phyloP scores from a whole-genome alignment of 345 rosid species.

The Eutrema yunnanense region DNA sequence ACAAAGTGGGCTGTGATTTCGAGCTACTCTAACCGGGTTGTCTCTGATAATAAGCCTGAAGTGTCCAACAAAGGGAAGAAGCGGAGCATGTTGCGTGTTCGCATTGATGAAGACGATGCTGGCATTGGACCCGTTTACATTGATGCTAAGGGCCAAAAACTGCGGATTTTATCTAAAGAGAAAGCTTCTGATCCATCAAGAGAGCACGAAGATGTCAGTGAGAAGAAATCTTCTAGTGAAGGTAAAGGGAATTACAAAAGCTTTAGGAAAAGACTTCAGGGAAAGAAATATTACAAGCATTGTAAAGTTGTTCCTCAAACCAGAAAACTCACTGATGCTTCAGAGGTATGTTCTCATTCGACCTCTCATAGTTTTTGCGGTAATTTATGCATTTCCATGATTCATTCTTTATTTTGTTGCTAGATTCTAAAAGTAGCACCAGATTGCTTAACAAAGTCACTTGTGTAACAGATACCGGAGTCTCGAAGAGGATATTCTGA shows the following conservation, averaged over 20 bases:
- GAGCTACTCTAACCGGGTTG: conserved; percentile 39
- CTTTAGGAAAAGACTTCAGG: conserved; percentile 40
- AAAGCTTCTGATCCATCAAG: conserved; percentile 20
- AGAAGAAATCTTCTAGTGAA: conserved; percentile 34
- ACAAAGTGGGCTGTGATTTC: conserved; percentile 32
- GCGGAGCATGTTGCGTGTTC: conserved; percentile 33
- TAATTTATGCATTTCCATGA: background rate
- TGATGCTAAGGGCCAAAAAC: conserved; percentile 78
- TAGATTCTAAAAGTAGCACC: background rate
- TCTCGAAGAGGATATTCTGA: conserved; percentile 33
- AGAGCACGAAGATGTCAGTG: conserved; percentile 3
- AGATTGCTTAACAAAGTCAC: background rate
- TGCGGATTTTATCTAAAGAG: conserved; percentile 61
- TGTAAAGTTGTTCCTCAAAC: conserved; percentile 51
- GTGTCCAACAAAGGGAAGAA: conserved; percentile 32
- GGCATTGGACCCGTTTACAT: conserved; percentile 75
- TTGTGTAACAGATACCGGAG: conserved; percentile 23
- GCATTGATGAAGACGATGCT: conserved; percentile 42
- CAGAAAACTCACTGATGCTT: conserved; percentile 37
- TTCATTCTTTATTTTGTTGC: background rate
- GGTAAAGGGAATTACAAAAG: conserved; percentile 33
- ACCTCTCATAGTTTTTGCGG: conserved; percentile 7
- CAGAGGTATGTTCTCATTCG: conserved; percentile 56
- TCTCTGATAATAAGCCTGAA: conserved; percentile 31
- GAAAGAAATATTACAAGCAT: conserved; percentile 45